These are phyloP conservation scores for Lyophyllum semitale DNA, from an alignment of 768 basidiomycete species.

Conservation along the genomic window DNA sequence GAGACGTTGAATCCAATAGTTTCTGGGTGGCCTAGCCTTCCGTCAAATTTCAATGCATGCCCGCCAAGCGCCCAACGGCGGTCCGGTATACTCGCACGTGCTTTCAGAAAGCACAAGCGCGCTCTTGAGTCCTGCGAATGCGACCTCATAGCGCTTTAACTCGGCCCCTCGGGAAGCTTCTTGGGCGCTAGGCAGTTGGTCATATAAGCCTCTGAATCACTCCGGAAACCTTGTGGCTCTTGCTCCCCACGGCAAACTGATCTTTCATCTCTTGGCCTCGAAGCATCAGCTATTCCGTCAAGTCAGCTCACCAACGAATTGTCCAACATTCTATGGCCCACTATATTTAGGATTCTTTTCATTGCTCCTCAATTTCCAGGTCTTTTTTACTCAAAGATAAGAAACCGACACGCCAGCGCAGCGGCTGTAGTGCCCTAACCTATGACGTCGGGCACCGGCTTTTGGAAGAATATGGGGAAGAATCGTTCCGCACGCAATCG, in stretches of 20 bases:
- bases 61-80: no score
- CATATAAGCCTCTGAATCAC: not conserved
- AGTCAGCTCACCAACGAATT: conserved; percentile 36
- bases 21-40: no score
- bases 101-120: no score
- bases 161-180: not conserved
- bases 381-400: conserved; percentile 48
- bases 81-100: no score
- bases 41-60: no score
- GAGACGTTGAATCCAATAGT: not conserved
- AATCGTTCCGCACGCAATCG: conserved; percentile 3
- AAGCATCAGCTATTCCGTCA: conserved; percentile 31
- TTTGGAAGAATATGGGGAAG: conserved; percentile 40
- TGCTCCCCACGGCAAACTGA: not conserved
- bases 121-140: no score
- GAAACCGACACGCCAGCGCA: conserved; percentile 28
- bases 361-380: conserved; percentile 52
- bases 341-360: conserved; percentile 31
- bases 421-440: conserved; percentile 48
- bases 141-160: not conserved
- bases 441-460: conserved; percentile 40
- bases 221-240: not conserved
- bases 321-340: conserved; percentile 44
- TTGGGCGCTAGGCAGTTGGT: not conserved
- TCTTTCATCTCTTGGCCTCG: not conserved